These are phyloP conservation scores for Pyrrhoderma lamaoense DNA, from an alignment of 1,284 basidiomycete species.

Conservation along the genomic window DNA sequence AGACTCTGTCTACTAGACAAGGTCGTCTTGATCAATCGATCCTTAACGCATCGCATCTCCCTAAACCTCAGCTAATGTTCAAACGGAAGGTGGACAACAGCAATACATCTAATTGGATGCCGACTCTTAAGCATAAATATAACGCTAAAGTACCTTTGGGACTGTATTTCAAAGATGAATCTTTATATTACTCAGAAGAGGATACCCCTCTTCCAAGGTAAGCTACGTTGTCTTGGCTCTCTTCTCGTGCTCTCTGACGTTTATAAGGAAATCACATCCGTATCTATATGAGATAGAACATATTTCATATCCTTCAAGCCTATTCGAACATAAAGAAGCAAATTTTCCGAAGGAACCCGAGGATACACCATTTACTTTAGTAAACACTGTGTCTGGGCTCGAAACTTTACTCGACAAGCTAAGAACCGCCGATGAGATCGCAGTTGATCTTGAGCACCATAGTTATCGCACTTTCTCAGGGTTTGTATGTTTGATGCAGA, in stretches of 20 bases:
- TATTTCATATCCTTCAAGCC: conserved; percentile 58
- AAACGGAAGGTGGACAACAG: conserved; percentile 51
- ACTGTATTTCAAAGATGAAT: conserved; percentile 38
- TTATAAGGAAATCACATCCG: conserved; percentile 45
- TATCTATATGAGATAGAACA: conserved; percentile 78
- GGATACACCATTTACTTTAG: conserved; percentile 66
- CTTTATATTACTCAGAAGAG: not conserved
- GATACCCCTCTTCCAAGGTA: conserved; percentile 14
- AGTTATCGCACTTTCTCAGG: conserved; percentile 79
- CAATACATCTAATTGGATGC: conserved; percentile 47
- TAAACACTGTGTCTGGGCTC: conserved; percentile 56
- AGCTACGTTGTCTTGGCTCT: conserved; percentile 22
- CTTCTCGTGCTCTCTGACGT: conserved; percentile 11
- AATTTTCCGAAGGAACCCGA: conserved; percentile 53
- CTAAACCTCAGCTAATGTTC: conserved; percentile 78
- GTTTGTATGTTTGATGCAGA: conserved; percentile 91
- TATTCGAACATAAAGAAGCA: conserved; percentile 51
- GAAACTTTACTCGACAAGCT: conserved; percentile 62
- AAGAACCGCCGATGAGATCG: conserved; percentile 68
- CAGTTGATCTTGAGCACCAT: conserved; percentile 94
- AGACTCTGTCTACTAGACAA: conserved; percentile 27
- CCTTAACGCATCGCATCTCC: conserved; percentile 60
- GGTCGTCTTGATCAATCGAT: conserved; percentile 51
- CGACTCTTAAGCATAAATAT: conserved; percentile 63
- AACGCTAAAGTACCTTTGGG: conserved; percentile 76